phyloP scores from a whole-genome alignment of 2,329 filamentous ascomycete genomes.

The Ambrosiella cleistominuta region DNA sequence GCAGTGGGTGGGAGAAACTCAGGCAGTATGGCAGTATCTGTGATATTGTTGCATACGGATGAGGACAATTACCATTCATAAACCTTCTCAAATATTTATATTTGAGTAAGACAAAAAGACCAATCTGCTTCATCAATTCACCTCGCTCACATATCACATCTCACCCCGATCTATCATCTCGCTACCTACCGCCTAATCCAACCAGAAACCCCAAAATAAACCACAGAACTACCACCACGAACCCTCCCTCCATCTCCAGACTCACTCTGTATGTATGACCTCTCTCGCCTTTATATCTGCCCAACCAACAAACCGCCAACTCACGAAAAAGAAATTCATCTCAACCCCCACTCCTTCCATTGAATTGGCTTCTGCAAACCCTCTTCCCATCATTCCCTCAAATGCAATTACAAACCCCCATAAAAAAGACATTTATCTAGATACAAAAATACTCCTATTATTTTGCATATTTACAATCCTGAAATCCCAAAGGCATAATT shows the following conservation, averaged over 20 bases:
- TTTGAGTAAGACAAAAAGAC: too few species aligned
- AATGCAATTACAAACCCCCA: too few species aligned
- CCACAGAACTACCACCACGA: neutral
- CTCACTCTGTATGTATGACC: neutral
- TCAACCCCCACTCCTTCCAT: neutral
- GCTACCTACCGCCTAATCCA: neutral
- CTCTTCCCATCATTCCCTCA: too few species aligned
- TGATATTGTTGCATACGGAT: too few species aligned
- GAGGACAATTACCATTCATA: too few species aligned
- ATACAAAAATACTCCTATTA: too few species aligned
- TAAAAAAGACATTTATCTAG: too few species aligned
- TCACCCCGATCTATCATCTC: neutral
- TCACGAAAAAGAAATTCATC: neutral
- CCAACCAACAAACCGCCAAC: neutral
- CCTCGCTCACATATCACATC: neutral
- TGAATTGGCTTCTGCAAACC: neutral
- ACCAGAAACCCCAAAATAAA: neutral
- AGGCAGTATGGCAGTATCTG: too few species aligned
- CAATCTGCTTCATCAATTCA: neutral
- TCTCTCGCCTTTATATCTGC: neutral
- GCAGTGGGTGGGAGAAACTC: too few species aligned
- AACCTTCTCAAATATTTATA: too few species aligned
- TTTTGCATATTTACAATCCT: too few species aligned
- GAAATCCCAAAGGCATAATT: too few species aligned
- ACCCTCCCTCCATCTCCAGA: neutral